phyloP scores from a whole-genome alignment of 176 grass and related monocot genomes.

The Cymbopogon citratus region DNA sequence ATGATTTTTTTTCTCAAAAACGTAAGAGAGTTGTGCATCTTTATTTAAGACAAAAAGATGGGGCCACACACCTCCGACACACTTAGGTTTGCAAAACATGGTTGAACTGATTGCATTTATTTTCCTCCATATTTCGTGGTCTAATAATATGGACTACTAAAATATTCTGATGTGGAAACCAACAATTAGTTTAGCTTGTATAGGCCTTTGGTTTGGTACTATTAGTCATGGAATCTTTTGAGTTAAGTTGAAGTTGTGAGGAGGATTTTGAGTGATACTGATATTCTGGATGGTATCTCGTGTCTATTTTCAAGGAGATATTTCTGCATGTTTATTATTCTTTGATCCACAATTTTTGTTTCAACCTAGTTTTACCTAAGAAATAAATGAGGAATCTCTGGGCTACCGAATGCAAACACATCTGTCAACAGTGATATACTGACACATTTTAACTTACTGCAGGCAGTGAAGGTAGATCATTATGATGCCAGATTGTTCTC shows the following conservation, averaged over 20 bases:
- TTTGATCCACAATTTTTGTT: background rate
- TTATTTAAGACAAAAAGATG: background rate
- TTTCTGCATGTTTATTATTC: background rate
- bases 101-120: background rate
- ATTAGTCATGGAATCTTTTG: background rate
- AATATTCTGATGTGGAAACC: background rate
- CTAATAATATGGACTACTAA: background rate
- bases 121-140: background rate
- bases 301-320: background rate
- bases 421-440: background rate
- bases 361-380: background rate
- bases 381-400: background rate
- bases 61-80: background rate
- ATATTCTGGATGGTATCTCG: background rate
- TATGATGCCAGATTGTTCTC: constrained; percentile 24
- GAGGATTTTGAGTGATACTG: background rate
- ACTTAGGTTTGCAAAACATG: background rate
- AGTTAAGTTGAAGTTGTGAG: background rate
- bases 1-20: background rate
- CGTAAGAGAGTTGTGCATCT: too few species aligned
- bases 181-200: background rate
- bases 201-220: background rate
- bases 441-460: background rate
- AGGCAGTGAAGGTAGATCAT: constrained; percentile 26
- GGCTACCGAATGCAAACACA: background rate